Base-by-base conservation (phyloP, 768 basidiomycete species). In the Gyrodon lividus region DNA sequence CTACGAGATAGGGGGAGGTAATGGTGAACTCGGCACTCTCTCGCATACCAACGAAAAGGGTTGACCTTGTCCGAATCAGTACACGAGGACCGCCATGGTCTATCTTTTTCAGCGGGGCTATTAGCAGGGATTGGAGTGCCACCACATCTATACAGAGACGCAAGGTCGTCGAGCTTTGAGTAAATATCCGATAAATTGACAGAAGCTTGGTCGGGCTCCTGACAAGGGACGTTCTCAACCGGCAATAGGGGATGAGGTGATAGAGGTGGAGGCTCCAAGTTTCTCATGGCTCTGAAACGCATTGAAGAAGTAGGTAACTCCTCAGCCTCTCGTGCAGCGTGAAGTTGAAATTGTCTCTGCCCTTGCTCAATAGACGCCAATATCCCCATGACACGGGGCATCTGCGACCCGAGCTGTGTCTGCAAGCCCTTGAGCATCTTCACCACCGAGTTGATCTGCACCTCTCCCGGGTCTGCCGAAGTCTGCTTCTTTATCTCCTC, bases 401-500 rank as follows among this genome's bases (percentile, higher is more conserved):
- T 62, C 31, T 75, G 66, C 7, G 60, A 60, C 12, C 66, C 68
- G 46, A 84, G 58, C n/a, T 71, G 72, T 3, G 50, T 46, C 45
- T 72, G 68, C 37, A 81, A 63, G 14, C 68, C 74, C 24, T 72
- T 74, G 34, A 80, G 57, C 48, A 70, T 70, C 30, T 58, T 64
- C 24, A 66, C 47, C 6, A 76, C 58, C 5, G 51, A 54, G 16
- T 66, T 57, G 34, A 61, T 43, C 20, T 51, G 56, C 12, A 52
- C 33, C 13, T 48, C 28, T 39, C 52, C 51, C 17, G 52, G 51
- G n/a, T 43, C 49, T 16, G 46, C 42, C 14, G 42, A 39, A 6
- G 54, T 35, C 26, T 58, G 59, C 26, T 54, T 54, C 45, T 35
- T 62, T 56, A 63, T 30, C 40, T 40, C 60, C 23, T 59, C 59